phyloP scores from a whole-genome alignment of 768 basidiomycete genomes.

The Russula lepida region DNA sequence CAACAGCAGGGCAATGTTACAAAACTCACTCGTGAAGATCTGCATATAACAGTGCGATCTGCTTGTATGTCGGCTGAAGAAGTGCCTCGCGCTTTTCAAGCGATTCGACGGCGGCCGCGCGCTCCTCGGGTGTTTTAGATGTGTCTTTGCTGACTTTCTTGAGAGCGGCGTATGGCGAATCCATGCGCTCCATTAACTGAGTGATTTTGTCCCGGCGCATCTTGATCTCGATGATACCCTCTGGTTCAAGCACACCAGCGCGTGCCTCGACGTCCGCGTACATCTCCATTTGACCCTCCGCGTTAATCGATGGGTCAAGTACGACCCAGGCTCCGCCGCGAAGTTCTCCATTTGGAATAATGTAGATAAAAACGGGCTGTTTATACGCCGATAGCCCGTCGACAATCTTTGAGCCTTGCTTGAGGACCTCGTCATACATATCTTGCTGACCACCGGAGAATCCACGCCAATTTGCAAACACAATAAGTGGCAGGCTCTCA shows the following conservation, averaged over 20 bases:
- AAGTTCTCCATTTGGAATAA: constrained; percentile 96
- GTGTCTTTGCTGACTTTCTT: constrained; percentile 75
- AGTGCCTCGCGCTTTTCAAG: constrained; percentile 69
- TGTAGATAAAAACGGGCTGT: constrained; percentile 96
- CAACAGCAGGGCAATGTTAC: not conserved
- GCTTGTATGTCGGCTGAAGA: constrained; percentile 86
- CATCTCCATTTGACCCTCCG: constrained; percentile 93
- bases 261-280: constrained; percentile 94
- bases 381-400: constrained; percentile 96
- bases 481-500: constrained; percentile 92
- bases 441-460: constrained; percentile 99
- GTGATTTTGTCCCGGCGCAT: constrained; percentile 92
- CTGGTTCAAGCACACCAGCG: constrained; percentile 93
- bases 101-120: constrained; percentile 55
- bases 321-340: constrained; percentile 99
- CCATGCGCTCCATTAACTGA: constrained; percentile 87
- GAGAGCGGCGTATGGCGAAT: constrained; percentile 68
- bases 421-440: constrained; percentile 96
- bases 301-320: constrained; percentile 94
- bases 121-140: constrained; percentile 66
- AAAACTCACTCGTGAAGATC: constrained; percentile 88
- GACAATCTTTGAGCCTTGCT: constrained; percentile 97
- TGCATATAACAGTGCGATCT: constrained; percentile 87
- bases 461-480: constrained; percentile 99
- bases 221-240: constrained; percentile 97